Evolutionary conservation across 768 basidiomycete species (phyloP).

Genomic region (Amanita exitialis): DNA sequence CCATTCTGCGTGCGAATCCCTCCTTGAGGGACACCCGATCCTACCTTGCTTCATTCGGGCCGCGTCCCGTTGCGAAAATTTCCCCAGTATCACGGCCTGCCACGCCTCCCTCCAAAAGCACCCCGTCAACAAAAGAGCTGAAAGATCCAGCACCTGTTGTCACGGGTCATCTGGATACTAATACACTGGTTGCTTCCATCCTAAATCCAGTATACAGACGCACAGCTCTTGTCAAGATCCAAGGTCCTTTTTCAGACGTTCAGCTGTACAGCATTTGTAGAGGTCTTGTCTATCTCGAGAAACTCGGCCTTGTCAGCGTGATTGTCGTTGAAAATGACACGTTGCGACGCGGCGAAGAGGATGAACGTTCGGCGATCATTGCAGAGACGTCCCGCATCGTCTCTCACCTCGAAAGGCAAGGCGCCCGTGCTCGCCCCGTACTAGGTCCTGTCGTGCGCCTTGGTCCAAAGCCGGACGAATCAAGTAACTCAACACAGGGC

Average conservation of each 20-base stretch:
- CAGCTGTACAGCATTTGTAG: constrained; percentile 91
- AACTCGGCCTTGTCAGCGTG: constrained; percentile 90
- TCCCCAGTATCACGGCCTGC: constrained; percentile 14
- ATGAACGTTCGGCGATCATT: constrained; percentile 54
- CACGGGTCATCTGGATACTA: constrained; percentile 30
- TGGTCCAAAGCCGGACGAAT: constrained; percentile 58
- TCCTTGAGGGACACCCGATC: constrained; percentile 84
- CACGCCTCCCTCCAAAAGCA: constrained; percentile 12
- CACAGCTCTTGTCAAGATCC: constrained; percentile 93
- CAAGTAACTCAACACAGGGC: constrained; percentile 19
- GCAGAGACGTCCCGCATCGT: constrained; percentile 86
- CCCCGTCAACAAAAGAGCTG: constrained; percentile 18
- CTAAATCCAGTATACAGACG: constrained; percentile 77
- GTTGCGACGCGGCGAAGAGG: constrained; percentile 53
- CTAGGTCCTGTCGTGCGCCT: constrained; percentile 79
- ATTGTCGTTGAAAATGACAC: constrained; percentile 90
- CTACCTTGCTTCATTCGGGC: constrained; percentile 87
- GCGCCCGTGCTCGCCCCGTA: constrained; percentile 81
- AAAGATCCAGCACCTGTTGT: constrained; percentile 24
- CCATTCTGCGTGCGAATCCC: constrained; percentile 87
- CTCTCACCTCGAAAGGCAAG: constrained; percentile 70
- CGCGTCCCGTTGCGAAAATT: constrained; percentile 35
- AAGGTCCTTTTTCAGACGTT: constrained; percentile 88
- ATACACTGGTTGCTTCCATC: constrained; percentile 58
- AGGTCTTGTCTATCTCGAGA: constrained; percentile 92